Percentiles rank a stretch among this genome's conserved stretches.
phyloP scores from a whole-genome alignment of 371 early-diverging fungal species.

The Mortierella sp. region DNA sequence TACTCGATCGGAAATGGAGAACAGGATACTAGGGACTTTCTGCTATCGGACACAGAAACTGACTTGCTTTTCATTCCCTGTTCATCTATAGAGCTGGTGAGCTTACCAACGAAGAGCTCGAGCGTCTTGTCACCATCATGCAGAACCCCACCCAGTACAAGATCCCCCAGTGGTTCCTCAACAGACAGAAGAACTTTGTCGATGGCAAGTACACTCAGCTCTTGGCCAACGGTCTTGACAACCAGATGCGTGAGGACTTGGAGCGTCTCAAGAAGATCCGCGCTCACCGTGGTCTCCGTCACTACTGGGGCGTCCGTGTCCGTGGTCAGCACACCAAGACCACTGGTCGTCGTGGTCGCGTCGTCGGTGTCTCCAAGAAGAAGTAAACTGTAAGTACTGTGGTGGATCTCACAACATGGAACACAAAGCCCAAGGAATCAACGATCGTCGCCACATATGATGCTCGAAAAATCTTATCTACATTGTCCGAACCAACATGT shows the following conservation, averaged over 20 bases:
- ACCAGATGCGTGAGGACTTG: conserved; percentile 95
- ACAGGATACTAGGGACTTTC: too few species aligned
- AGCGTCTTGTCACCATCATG: conserved; percentile 89
- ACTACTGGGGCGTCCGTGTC: conserved; percentile 95
- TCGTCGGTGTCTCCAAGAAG: conserved; percentile 98
- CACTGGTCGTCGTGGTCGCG: conserved; percentile 97
- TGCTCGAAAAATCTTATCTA: conserved; percentile 59
- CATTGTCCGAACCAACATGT: conserved; percentile 55
- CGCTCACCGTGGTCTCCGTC: conserved; percentile 93
- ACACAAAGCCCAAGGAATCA: not conserved
- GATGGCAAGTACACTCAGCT: conserved; percentile 95
- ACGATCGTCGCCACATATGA: conserved; percentile 23
- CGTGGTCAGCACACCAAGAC: conserved; percentile 97
- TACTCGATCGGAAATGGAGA: too few species aligned
- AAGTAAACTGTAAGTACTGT: conserved; percentile 66
- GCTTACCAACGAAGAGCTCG: conserved; percentile 91
- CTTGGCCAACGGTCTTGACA: conserved; percentile 95
- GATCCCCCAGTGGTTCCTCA: conserved; percentile 98
- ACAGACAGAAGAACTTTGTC: conserved; percentile 97
- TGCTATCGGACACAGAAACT: not conserved
- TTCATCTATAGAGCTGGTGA: conserved; percentile 89
- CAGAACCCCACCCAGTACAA: conserved; percentile 94
- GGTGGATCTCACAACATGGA: not conserved
- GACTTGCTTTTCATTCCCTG: conserved; percentile 3
- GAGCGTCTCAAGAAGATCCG: conserved; percentile 98